Base-by-base conservation (phyloP, 1,284 basidiomycete genomes). In the Golubevia pallescens region DNA sequence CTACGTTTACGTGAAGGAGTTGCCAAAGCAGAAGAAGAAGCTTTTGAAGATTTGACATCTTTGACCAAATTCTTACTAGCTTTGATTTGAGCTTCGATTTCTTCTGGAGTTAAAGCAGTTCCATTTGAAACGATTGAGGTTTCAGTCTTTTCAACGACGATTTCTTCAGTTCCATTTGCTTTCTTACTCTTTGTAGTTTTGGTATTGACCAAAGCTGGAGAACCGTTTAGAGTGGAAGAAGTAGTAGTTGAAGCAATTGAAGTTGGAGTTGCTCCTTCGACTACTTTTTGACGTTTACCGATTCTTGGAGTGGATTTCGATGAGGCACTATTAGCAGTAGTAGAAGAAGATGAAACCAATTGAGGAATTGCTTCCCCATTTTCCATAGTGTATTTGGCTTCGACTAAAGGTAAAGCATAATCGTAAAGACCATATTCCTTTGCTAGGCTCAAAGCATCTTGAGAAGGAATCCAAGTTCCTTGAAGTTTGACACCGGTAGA, bases 391-490 rank as follows among this genome's bases (percentile, higher is more conserved):
- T 80, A 80, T 7, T 75, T 72, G 1, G 82, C 81, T 13, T 79
- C 68, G 48, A 85, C 74, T 58, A 85, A 77, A 23, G 80, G 72
- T 14, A 68, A 67, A 13, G 76, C 81, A 34, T 72, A 79, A 48
- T 70, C 68, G 53, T 65, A 60, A 34, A 85, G 73, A 38, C 82
- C 81, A 60, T 85, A 85, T 63, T 79, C 81, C n/a, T 75, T 69
- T n/a, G 82, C 82, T 8, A 85, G 71, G 20, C 74, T 60, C 42
- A 66, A 14, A 34, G 82, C 82, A 24, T 84, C 75, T 23, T 69
- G 63, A 54, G 76, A 75, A 2, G 79, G 82, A 61, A 85, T 80
- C 82, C 82, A 85, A 58, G 76, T 78, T 57, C 82, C 82, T 61
- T 81, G 79, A 5, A 85, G 77, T 56, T 78, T 74, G 19, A 84